These are phyloP conservation scores for Acanthamoeba castellanii DNA, from an alignment of 208 protist genomes.

Conservation along the genomic window DNA sequence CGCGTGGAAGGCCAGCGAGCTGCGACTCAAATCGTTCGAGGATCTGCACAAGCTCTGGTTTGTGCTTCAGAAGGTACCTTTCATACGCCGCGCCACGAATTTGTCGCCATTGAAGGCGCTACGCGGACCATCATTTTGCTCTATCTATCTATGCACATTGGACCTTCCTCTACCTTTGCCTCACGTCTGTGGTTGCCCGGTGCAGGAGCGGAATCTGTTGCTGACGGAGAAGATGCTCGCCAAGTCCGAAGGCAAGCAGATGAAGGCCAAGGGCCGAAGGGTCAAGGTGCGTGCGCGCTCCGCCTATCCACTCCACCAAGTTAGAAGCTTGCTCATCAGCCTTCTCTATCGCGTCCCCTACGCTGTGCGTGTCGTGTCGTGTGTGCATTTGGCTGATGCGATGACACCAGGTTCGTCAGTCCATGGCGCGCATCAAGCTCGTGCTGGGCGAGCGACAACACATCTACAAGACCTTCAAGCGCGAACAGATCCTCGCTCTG, in stretches of 20 bases:
- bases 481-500: constrained; percentile 52
- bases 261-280: constrained; percentile 32
- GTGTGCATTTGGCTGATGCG: too few relatives aligned
- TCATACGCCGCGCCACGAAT: background rate
- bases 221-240: constrained; percentile 60
- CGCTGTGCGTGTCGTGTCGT: too few relatives aligned
- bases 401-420: constrained; percentile 72
- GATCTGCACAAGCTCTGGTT: constrained; percentile 85
- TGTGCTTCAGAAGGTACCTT: constrained; percentile 71
- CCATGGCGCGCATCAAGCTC: constrained; percentile 83
- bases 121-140: too few relatives aligned
- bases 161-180: background rate
- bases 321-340: background rate
- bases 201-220: constrained; percentile 82
- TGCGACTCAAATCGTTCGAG: constrained; percentile 76
- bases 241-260: constrained; percentile 35
- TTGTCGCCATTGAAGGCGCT: background rate
- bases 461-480: constrained; percentile 71
- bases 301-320: background rate
- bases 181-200: background rate
- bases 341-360: too few relatives aligned
- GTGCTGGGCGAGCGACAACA: constrained; percentile 78
- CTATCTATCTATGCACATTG: background rate
- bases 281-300: constrained; percentile 64
- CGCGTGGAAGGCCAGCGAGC: constrained; percentile 74